phyloP scores from a whole-genome alignment of 2,329 filamentous ascomycete species.

The Mycosphaerelloides madeirae region DNA sequence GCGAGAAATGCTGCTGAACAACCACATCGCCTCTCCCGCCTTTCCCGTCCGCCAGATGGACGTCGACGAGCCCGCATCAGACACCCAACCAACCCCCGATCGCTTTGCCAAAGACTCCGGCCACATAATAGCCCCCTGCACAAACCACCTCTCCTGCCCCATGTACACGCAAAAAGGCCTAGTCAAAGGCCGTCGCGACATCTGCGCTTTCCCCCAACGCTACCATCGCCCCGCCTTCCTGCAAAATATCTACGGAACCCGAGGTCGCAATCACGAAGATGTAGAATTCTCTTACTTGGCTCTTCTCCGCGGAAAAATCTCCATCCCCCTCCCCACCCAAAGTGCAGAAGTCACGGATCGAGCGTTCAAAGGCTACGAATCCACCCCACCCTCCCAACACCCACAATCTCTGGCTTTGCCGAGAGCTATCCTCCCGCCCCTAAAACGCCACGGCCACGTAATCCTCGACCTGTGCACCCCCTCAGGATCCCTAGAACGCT shows the following conservation, averaged over 20 bases:
- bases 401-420: conserved; percentile 63
- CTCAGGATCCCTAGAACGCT: conserved; percentile 78
- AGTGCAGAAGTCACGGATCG: conserved; percentile 50
- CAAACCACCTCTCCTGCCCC: conserved; percentile 80
- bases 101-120: conserved; percentile 48
- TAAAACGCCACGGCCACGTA: conserved; percentile 86
- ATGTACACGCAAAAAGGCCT: conserved; percentile 73
- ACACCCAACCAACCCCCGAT: neutral
- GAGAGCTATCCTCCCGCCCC: conserved; percentile 68
- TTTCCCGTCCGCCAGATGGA: conserved; percentile 25
- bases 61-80: neutral
- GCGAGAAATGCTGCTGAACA: conserved; percentile 70
- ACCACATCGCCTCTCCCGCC: conserved; percentile 63
- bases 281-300: conserved; percentile 86
- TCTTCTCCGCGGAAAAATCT: conserved; percentile 70
- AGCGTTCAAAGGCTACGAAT: conserved; percentile 70
- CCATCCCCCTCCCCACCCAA: conserved; percentile 38
- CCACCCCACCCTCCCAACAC: conserved; percentile 20
- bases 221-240: conserved; percentile 80
- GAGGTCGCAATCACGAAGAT: conserved; percentile 78
- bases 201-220: conserved; percentile 84
- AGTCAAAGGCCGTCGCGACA: conserved; percentile 73
- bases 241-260: conserved; percentile 66
- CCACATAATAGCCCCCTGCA: conserved; percentile 67
- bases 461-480: conserved; percentile 89